Evolutionary conservation across 2,329 filamentous ascomycete genomes (phyloP).

Genomic region (Venturia nashicola): DNA sequence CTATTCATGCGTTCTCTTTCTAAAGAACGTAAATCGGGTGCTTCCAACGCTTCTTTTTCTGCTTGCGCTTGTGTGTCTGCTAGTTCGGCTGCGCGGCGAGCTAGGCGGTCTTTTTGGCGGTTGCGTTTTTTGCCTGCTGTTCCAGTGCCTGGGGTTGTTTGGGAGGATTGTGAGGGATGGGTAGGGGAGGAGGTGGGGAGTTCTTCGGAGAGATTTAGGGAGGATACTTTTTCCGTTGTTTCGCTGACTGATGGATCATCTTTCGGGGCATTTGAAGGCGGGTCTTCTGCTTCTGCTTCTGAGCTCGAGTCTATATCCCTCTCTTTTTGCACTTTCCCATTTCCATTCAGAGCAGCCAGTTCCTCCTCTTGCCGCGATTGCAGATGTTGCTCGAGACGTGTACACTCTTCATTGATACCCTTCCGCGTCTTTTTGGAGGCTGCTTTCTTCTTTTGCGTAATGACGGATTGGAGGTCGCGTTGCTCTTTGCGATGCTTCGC

Average conservation of each 20-base stretch:
- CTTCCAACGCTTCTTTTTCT: conserved; percentile 53
- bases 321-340: background rate
- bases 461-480: conserved; percentile 69
- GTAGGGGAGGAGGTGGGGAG: background rate
- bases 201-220: background rate
- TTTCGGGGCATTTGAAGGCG: background rate
- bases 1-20: conserved; percentile 49
- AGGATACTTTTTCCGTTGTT: background rate
- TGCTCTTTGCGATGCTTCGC: conserved; percentile 78
- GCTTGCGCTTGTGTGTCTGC: conserved; percentile 57
- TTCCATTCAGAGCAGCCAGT: conserved; percentile 32
- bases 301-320: conserved; percentile 9
- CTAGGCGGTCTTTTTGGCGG: conserved; percentile 80
- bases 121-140: conserved; percentile 47
- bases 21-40: conserved; percentile 25
- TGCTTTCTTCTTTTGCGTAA: conserved; percentile 94
- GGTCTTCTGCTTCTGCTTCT: background rate
- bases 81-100: conserved; percentile 75
- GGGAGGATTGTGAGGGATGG: background rate
- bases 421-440: conserved; percentile 70
- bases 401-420: conserved; percentile 49
- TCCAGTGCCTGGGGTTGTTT: background rate
- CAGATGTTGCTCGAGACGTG: conserved; percentile 42
- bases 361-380: conserved; percentile 42
- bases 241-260: background rate